Conservation (phyloP, 2,329 filamentous ascomycete species). For the Tothia fuscella region DNA sequence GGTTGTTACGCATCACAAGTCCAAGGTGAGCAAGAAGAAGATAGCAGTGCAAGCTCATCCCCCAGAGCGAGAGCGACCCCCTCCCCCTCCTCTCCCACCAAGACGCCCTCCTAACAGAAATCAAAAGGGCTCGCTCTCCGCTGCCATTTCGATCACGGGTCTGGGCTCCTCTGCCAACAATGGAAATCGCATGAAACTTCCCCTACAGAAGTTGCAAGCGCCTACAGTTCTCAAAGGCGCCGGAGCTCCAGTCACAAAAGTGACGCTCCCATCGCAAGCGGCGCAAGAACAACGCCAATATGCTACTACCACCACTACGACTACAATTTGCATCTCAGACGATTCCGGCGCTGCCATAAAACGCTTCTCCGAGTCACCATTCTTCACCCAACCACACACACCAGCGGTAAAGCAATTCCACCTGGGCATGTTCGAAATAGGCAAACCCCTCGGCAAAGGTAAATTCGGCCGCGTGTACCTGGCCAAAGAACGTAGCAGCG, state of each 20-base stretch:
- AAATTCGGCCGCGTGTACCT: conserved; percentile 83
- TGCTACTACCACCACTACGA: conserved; percentile 19
- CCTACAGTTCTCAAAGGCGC: conserved; percentile 18
- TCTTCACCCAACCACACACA: conserved; percentile 24
- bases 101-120: not conserved
- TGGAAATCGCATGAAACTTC: conserved; percentile 55
- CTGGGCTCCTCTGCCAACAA: conserved; percentile 27
- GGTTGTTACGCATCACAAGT: conserved; percentile 46
- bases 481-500: conserved; percentile 63
- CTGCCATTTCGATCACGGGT: conserved; percentile 35
- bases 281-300: conserved; percentile 37
- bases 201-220: conserved; percentile 61
- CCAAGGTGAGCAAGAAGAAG: conserved; percentile 49
- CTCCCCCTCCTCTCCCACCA: not conserved
- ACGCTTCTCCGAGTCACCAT: conserved; percentile 34
- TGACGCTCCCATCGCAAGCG: conserved; percentile 56
- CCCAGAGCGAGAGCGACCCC: not conserved
- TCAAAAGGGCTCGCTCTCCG: conserved; percentile 33
- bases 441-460: conserved; percentile 72
- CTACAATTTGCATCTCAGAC: conserved; percentile 28
- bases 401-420: conserved; percentile 50
- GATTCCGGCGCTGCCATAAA: conserved; percentile 28
- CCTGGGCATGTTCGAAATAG: conserved; percentile 89
- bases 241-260: conserved; percentile 48
- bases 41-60: not conserved